A percentile compares a stretch with the other conserved stretches of the same genome.
phyloP scores from a whole-genome alignment of 805 yeast species.

The Metschnikowia proteae region DNA sequence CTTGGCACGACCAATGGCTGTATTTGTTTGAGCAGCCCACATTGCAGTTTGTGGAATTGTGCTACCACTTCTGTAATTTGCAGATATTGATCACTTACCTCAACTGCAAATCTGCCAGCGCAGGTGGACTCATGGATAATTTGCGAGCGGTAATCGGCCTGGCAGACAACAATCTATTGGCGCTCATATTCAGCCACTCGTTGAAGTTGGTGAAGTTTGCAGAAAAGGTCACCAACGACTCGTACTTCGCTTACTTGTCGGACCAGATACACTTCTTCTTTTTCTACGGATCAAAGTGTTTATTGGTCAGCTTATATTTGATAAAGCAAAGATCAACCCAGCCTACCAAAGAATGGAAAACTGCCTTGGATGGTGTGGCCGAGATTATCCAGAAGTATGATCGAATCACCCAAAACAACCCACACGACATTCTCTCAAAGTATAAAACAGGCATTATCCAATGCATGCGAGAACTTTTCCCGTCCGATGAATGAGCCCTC shows the following conservation, averaged over 20 bases:
- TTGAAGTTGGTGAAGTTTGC: conserved; percentile 40
- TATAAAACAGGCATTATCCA: conserved; percentile 24
- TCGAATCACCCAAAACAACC: conserved; percentile 25
- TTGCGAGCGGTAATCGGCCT: conserved; percentile 22
- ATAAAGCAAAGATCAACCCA: conserved; percentile 1
- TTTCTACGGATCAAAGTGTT: conserved; percentile 39
- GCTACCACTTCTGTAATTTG: conserved; percentile 59
- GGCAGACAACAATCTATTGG: conserved; percentile 27
- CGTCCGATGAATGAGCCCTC: conserved; percentile 1
- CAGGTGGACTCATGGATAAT: conserved; percentile 12
- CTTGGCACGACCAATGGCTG: conserved; percentile 70
- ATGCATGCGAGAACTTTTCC: conserved; percentile 10
- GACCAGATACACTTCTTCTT: conserved; percentile 63
- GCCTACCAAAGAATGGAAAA: conserved; percentile 1
- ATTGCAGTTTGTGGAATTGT: conserved; percentile 69
- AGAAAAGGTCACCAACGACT: conserved; percentile 41
- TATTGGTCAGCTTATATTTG: conserved; percentile 26
- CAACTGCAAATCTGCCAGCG: neutral
- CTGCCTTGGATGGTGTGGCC: conserved; percentile 15
- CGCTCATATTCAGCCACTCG: conserved; percentile 40
- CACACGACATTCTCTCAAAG: conserved; percentile 28
- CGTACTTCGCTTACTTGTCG: conserved; percentile 64
- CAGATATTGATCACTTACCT: conserved; percentile 43
- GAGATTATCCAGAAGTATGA: conserved; percentile 27
- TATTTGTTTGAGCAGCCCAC: conserved; percentile 66